These are phyloP conservation scores for Nemania abortiva DNA, from an alignment of 2,329 filamentous ascomycete genomes.

Conservation along the genomic window DNA sequence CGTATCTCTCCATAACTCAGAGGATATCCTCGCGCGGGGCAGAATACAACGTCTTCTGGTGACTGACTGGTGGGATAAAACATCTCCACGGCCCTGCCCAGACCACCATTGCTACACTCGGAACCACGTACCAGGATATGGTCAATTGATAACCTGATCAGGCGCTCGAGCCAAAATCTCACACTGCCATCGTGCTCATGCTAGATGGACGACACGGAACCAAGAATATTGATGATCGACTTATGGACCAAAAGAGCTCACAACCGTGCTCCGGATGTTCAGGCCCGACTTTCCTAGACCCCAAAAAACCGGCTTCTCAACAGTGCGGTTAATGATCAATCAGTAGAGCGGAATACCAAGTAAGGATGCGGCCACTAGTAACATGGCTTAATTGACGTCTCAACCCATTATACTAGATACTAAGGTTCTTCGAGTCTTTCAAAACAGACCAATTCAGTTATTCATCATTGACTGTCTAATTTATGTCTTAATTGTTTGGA, in stretches of 20 bases:
- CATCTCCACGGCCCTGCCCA: slow-evolving; percentile 10
- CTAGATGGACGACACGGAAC: neutral
- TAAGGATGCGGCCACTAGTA: neutral
- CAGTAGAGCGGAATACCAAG: too few relatives aligned
- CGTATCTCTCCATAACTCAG: slow-evolving; percentile 11
- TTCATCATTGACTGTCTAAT: neutral
- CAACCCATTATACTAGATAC: neutral
- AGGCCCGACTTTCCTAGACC: neutral
- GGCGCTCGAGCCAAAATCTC: neutral
- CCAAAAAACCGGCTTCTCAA: too few relatives aligned
- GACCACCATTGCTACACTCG: slow-evolving; percentile 7
- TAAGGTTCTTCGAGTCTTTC: neutral
- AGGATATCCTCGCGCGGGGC: slow-evolving; percentile 20
- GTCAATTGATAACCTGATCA: neutral
- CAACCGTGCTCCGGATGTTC: neutral
- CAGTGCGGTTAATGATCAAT: too few relatives aligned
- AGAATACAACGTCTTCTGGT: slow-evolving; percentile 32
- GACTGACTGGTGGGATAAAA: slow-evolving; percentile 41
- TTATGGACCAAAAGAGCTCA: neutral
- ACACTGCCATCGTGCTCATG: neutral
- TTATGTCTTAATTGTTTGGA: neutral
- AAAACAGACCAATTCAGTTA: neutral
- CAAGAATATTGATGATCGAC: neutral
- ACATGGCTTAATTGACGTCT: neutral
- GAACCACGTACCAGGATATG: neutral